phyloP scores from a whole-genome alignment of 495 filamentous ascomycete species.

The Geopyxis carbonaria region DNA sequence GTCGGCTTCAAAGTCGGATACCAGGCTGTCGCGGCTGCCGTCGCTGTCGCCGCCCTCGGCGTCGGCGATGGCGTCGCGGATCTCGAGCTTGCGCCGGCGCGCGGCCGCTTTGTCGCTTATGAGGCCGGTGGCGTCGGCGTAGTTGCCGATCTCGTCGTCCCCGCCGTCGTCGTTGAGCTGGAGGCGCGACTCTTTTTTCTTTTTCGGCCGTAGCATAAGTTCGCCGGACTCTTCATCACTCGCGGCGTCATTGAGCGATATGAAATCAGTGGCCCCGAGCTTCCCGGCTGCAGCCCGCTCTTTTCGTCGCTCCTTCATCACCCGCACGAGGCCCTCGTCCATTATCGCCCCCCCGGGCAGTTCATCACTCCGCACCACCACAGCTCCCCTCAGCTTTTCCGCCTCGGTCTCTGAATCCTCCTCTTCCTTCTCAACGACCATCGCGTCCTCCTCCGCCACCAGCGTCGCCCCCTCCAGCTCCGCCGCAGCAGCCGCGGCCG shows the following conservation, averaged over 20 bases:
- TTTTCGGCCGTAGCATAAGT: slow-evolving; percentile 9
- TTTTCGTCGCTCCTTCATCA: slow-evolving; percentile 78
- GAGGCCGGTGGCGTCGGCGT: slow-evolving; percentile 57
- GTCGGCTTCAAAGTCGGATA: slow-evolving; percentile 71
- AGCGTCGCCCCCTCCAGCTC: slow-evolving; percentile 23
- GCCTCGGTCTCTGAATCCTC: slow-evolving; percentile 34
- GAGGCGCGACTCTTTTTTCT: slow-evolving; percentile 52
- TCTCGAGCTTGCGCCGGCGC: slow-evolving; percentile 49
- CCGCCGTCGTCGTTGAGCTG: slow-evolving; percentile 63
- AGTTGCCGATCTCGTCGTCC: slow-evolving; percentile 88
- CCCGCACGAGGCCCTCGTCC: slow-evolving; percentile 67
- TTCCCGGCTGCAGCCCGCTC: slow-evolving; percentile 35
- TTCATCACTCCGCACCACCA: too few species aligned
- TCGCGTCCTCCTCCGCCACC: slow-evolving; percentile 31
- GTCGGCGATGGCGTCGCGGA: slow-evolving; percentile 67
- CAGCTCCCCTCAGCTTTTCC: background rate
- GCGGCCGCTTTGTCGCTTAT: slow-evolving; percentile 47
- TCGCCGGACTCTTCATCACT: slow-evolving; percentile 33
- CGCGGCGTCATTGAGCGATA: slow-evolving; percentile 42
- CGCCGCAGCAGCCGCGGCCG: slow-evolving; percentile 40
- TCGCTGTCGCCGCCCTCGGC: slow-evolving; percentile 51
- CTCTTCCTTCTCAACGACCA: slow-evolving; percentile 48
- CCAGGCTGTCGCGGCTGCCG: slow-evolving; percentile 63
- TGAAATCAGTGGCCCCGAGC: slow-evolving; percentile 41
- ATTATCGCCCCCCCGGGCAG: slow-evolving; percentile 8